A percentile compares a stretch with the other conserved stretches of the same genome.
These are phyloP conservation scores for Salix purpurea DNA, from an alignment of 345 rosid species.

Conservation along the genomic window DNA sequence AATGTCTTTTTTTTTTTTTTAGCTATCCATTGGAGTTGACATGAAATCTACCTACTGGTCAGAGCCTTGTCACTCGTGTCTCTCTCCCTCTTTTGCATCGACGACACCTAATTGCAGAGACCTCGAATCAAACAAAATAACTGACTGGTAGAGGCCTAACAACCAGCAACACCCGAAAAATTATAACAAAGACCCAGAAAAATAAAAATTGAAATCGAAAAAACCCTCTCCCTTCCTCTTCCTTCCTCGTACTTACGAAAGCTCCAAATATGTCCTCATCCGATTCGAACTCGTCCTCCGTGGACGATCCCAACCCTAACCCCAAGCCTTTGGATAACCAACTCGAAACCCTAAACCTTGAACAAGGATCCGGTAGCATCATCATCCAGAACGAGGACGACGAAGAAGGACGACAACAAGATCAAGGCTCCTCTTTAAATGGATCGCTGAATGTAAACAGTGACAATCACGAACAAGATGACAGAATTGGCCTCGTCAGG, in stretches of 20 bases:
- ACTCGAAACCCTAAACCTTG: constrained; percentile 12
- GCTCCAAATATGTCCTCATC: constrained; percentile 15
- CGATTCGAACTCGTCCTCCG: constrained; percentile 6
- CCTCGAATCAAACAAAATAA: background rate
- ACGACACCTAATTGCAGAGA: background rate
- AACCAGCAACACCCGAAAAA: background rate
- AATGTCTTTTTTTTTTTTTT: too few relatives aligned
- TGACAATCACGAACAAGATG: background rate
- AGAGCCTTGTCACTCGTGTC: background rate
- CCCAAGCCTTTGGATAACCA: constrained; percentile 12
- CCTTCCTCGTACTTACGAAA: background rate
- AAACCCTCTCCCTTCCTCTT: background rate
- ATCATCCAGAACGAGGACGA: background rate
- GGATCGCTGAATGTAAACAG: constrained; percentile 7
- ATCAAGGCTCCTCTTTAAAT: background rate
- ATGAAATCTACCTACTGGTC: background rate
- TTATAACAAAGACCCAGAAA: too few relatives aligned
- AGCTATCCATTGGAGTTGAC: too few relatives aligned
- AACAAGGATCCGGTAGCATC: background rate
- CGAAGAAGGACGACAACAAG: background rate
- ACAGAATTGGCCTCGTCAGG: constrained; percentile 10
- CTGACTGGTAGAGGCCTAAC: constrained; percentile 1
- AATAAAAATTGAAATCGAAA: background rate
- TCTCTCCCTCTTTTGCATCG: background rate
- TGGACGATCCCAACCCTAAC: constrained; percentile 10